Base-by-base conservation (phyloP, 805 yeast species). In the Metschnikowia kunwiensis region DNA sequence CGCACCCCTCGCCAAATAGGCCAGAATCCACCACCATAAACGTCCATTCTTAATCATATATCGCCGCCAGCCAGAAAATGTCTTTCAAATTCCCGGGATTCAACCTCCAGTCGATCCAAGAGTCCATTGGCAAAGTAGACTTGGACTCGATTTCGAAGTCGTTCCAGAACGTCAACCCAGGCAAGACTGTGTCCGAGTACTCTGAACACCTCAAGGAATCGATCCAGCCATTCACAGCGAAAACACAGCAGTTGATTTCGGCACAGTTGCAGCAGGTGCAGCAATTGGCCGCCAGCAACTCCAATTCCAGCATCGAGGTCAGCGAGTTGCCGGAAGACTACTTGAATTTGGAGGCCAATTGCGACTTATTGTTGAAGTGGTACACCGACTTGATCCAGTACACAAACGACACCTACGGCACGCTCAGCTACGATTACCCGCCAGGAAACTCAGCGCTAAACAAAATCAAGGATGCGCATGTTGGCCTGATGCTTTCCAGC, bases 401-500 rank as follows among this genome's bases (percentile, higher is more conserved):
- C 51, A 61, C 65, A 44, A 55, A 58, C 42, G 69, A 65, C 32
- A 85, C 88, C 27, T 85, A 77, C 54, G 86, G 75, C 51, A 77
- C 82, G 43, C 83, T 82, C 49, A 75, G 84, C 32, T 85, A 85
- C 56, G 95, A 85, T 57, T 84, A 82, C 51, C 95, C 95, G 17
- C 91, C 93, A 36, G 72, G 69, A 5, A 67, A 64, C 58, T 57
- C 61, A 17, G 63, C 72, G 4, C 44, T 68, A 32, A 50, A 49
- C 50, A 82, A 82, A 56, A 60, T 84, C 44, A 72, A 74, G 43
- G 91, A 85, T 49, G 77, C 84, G 29, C 67, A 82, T 48, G 77
- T 82, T 53, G 77, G 82, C 24, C 74, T 76, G 48, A 61, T 78
- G 4, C 56, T 80, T 30, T 68, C 71, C 27, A 75, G 64, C 51